Evolutionary conservation across 768 basidiomycete genomes (phyloP).

Genomic region (Clavaria fumosa): DNA sequence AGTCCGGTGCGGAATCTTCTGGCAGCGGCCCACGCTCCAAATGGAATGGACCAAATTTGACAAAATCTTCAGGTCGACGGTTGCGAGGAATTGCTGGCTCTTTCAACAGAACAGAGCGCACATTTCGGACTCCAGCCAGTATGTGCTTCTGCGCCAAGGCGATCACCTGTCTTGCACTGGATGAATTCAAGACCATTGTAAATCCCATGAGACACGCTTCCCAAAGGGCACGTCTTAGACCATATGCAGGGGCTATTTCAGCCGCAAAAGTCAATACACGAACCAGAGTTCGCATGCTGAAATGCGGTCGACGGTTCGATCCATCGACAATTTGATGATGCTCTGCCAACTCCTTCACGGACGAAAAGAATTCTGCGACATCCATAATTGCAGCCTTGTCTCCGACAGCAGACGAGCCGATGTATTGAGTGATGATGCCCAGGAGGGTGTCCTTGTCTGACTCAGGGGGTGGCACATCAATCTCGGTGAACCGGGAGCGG

Average conservation of each 20-base stretch:
- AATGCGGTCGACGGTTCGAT: conserved; percentile 84
- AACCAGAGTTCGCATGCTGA: conserved; percentile 90
- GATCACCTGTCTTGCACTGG: conserved; percentile 52
- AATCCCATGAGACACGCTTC: conserved; percentile 98
- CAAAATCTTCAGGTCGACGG: conserved; percentile 35
- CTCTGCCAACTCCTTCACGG: conserved; percentile 62
- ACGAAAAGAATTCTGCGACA: conserved; percentile 78
- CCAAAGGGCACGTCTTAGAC: conserved; percentile 79
- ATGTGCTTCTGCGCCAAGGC: conserved; percentile 63
- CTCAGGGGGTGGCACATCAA: conserved; percentile 91
- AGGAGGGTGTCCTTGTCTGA: conserved; percentile 80
- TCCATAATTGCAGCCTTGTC: conserved; percentile 84
- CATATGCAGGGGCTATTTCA: conserved; percentile 60
- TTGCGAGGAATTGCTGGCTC: conserved; percentile 41
- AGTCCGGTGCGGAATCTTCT: conserved; percentile 54
- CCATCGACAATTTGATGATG: conserved; percentile 80
- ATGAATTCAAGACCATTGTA: conserved; percentile 78
- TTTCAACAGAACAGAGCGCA: conserved; percentile 55
- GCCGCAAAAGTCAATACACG: conserved; percentile 84
- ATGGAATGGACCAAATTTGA: conserved; percentile 88
- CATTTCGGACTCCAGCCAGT: conserved; percentile 65
- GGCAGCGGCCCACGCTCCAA: conserved; percentile 62
- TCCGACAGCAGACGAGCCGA: conserved; percentile 66
- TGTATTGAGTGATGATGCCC: conserved; percentile 78
- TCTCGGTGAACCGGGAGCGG: conserved; percentile 84